A percentile compares a stretch with the other conserved stretches of the same genome.
Evolutionary conservation across 495 filamentous ascomycete species (phyloP).

Genomic region (Aspergillus cristatus): DNA sequence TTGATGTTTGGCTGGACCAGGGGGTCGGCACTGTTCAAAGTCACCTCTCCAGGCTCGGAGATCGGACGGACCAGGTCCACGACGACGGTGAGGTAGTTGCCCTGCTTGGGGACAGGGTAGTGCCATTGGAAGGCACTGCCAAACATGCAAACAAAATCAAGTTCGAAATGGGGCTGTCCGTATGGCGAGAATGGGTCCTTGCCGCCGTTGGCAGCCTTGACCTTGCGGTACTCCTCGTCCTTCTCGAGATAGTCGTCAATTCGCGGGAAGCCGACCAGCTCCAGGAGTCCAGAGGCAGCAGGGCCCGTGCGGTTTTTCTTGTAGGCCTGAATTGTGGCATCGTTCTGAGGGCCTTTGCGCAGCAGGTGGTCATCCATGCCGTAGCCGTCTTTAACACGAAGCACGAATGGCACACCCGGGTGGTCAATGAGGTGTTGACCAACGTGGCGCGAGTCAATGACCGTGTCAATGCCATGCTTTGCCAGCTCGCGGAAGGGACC

Average conservation of each 20-base stretch:
- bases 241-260: constrained; percentile 43
- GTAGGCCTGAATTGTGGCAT: constrained; percentile 38
- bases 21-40: constrained; percentile 42
- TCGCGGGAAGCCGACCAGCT: constrained; percentile 48
- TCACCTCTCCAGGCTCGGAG: constrained; percentile 42
- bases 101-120: constrained; percentile 39
- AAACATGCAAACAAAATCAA: constrained; percentile 54
- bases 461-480: constrained; percentile 36
- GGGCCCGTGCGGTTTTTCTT: constrained; percentile 42
- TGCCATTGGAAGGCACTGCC: constrained; percentile 57
- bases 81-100: constrained; percentile 47
- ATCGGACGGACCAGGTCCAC: constrained; percentile 51
- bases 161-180: constrained; percentile 55
- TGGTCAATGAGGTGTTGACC: constrained; percentile 55
- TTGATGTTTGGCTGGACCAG: constrained; percentile 48
- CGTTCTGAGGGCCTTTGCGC: constrained; percentile 34
- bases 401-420: constrained; percentile 43
- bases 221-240: constrained; percentile 38
- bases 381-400: constrained; percentile 45
- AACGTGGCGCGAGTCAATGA: constrained; percentile 39
- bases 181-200: constrained; percentile 50
- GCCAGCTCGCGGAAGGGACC: constrained; percentile 35
- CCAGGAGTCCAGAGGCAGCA: constrained; percentile 40
- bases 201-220: constrained; percentile 41
- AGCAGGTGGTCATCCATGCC: constrained; percentile 47